A percentile compares a stretch with the other conserved stretches of the same genome.
These are phyloP conservation scores for Bryoglossum gracile DNA, from an alignment of 495 filamentous ascomycete genomes.

Conservation along the genomic window DNA sequence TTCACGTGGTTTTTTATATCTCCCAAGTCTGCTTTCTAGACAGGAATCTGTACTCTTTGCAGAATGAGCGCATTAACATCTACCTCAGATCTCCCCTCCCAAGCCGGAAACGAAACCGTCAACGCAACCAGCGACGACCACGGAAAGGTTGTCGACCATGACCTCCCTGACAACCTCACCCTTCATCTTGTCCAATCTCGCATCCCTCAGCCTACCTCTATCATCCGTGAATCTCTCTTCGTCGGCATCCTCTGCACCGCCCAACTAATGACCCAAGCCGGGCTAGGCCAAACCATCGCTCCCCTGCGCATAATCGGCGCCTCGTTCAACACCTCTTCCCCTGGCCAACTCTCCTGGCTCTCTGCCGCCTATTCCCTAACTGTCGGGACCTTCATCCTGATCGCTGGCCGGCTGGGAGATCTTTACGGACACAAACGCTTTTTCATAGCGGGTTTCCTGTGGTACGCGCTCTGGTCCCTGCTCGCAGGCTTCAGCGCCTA, in stretches of 20 bases:
- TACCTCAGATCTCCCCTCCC: too few species aligned
- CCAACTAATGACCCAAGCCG: slow-evolving; percentile 33
- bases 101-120: too few species aligned
- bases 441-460: slow-evolving; percentile 53
- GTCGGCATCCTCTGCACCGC: slow-evolving; percentile 16
- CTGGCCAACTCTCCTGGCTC: slow-evolving; percentile 40
- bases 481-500: slow-evolving; percentile 44
- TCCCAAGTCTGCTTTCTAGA: too few species aligned
- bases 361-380: slow-evolving; percentile 47
- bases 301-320: slow-evolving; percentile 39
- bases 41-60: too few species aligned
- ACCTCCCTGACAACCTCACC: neutral
- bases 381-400: slow-evolving; percentile 58
- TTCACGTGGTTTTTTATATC: too few species aligned
- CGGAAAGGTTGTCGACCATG: too few species aligned
- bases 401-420: slow-evolving; percentile 57
- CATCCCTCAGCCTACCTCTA: neutral
- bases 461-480: slow-evolving; percentile 54
- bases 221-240: slow-evolving; percentile 13
- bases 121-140: too few species aligned
- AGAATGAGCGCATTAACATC: too few species aligned
- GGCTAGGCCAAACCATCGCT: slow-evolving; percentile 32
- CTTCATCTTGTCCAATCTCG: neutral
- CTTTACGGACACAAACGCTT: slow-evolving; percentile 55
- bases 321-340: slow-evolving; percentile 35